Evolutionary conservation across 805 yeast species (phyloP), one percentile per base, ranked within the genome.

Genomic region (Starmerella gropengiesseri): DNA sequence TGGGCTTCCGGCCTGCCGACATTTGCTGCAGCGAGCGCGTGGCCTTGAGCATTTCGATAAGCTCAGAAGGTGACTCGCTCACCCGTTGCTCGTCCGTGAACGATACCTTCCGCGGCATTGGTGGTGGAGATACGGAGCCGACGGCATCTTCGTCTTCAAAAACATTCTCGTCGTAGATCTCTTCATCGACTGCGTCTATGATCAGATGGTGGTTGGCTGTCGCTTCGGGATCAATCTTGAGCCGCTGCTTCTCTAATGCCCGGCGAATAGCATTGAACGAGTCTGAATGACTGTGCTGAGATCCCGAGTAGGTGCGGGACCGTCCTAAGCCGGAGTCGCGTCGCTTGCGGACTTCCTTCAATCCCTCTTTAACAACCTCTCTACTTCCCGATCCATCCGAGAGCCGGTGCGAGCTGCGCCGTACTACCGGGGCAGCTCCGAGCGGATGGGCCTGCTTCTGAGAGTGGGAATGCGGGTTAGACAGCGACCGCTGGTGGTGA

Each of bases 1-100:
- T 14, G 16, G 42, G 40, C 11, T 44, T 34, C 29, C 41, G 55
- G 31, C 45, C 65, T 47, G 39, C 56, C 7, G 67, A 60, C 25
- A 66, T 48, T 46, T 61, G 64, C 55, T 65, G 69, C 34, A 66
- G 54, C 20, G 67, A 61, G 18, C 66, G 54, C 18, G 68, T 62
- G 22, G 70, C 70, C 45, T 62, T 64, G 32, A 66, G 53, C 47
- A 66, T 64, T 47, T 58, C 62, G 16, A 63, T 48, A 21, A 66
- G 49, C 47, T 66, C 69, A 16, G 53, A 38, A 11, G 64, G 66
- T 5, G 56, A 49, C 37, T 50, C 50, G 23, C 49, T 41, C 21
- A 50, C 44, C 23, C 39, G 40, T 28, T 46, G 41, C 31, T 52
- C 60, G 41, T 49, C 53, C 7, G 44, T 37, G 33, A 60, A 47